Percentiles rank a stretch among this genome's conserved stretches.
Evolutionary conservation across 1,284 basidiomycete genomes (phyloP).

Genomic region (Trametes pubescens): DNA sequence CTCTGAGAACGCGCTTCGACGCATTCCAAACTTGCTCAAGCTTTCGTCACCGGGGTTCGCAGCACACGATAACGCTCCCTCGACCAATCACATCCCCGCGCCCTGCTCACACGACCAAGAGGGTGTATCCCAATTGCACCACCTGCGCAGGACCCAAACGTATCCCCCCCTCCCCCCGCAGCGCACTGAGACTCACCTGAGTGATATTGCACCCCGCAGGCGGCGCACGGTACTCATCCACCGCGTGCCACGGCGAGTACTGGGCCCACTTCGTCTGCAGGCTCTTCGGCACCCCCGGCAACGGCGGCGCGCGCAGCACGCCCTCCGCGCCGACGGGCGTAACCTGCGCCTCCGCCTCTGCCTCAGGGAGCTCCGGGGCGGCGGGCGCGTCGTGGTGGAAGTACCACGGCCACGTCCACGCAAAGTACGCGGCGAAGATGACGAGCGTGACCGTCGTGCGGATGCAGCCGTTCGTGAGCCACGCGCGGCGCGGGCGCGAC

Average conservation of each 20-base stretch:
- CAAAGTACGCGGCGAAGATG: conserved; percentile 25
- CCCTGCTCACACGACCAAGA: conserved; percentile 13
- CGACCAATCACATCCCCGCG: background rate
- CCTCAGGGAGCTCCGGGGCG: background rate
- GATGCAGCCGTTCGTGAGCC: conserved; percentile 26
- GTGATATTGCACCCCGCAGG: conserved; percentile 61
- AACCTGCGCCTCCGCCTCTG: no score
- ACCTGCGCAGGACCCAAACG: background rate
- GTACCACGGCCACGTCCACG: conserved; percentile 30
- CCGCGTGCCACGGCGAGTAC: conserved; percentile 66
- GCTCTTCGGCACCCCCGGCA: conserved; percentile 34
- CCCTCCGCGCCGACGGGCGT: conserved; percentile 4
- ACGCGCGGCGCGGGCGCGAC: conserved; percentile 7
- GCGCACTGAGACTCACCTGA: conserved; percentile 49
- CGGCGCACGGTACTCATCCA: conserved; percentile 53
- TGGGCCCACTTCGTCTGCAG: conserved; percentile 56
- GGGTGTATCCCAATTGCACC: background rate
- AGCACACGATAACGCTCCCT: background rate
- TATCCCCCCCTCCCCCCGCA: background rate
- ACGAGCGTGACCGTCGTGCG: conserved; percentile 28
- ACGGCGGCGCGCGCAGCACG: conserved; percentile 23
- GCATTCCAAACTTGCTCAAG: no score
- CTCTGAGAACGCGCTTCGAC: no score
- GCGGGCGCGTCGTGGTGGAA: conserved; percentile 14
- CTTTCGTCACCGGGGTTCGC: background rate